A percentile compares a stretch with the other conserved stretches of the same genome.
Evolutionary conservation across 1,284 basidiomycete species (phyloP).

Genomic region (Vanrija humicola): DNA sequence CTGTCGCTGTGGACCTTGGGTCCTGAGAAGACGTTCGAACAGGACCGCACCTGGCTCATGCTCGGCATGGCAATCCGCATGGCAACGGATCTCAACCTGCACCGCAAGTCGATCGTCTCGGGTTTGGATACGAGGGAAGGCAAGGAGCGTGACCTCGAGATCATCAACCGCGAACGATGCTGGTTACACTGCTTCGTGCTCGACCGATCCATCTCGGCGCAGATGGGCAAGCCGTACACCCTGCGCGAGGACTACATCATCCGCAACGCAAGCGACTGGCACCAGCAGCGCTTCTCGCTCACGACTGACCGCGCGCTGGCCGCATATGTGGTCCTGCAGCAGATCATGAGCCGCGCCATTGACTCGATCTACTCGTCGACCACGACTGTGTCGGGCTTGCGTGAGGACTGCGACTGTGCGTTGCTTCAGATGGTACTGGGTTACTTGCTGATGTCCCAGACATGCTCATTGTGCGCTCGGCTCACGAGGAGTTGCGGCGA

Average conservation of each 20-base stretch:
- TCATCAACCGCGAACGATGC: slow-evolving; percentile 88
- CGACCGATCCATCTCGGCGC: slow-evolving; percentile 84
- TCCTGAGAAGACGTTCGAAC: slow-evolving; percentile 91
- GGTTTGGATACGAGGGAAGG: slow-evolving; percentile 69
- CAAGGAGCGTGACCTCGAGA: slow-evolving; percentile 50
- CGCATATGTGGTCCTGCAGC: slow-evolving; percentile 65
- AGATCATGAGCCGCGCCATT: slow-evolving; percentile 78
- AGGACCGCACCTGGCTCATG: slow-evolving; percentile 91
- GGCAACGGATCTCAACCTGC: slow-evolving; percentile 92
- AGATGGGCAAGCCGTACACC: slow-evolving; percentile 51
- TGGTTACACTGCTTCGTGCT: slow-evolving; percentile 90
- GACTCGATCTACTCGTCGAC: slow-evolving; percentile 86
- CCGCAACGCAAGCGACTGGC: slow-evolving; percentile 63
- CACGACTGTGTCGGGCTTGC: slow-evolving; percentile 73
- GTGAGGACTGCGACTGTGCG: slow-evolving; percentile 78
- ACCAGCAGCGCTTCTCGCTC: slow-evolving; percentile 59
- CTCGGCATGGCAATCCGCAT: slow-evolving; percentile 68
- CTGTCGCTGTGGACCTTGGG: slow-evolving; percentile 79
- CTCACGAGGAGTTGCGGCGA: slow-evolving; percentile 41
- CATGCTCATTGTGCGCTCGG: slow-evolving; percentile 44
- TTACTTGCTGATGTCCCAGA: slow-evolving; percentile 56
- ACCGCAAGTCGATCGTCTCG: slow-evolving; percentile 72
- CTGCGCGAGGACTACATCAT: slow-evolving; percentile 67
- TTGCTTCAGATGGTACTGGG: background rate
- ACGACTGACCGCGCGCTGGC: slow-evolving; percentile 56